Base-by-base conservation (phyloP, 768 basidiomycete species). In the Suillus discolor region DNA sequence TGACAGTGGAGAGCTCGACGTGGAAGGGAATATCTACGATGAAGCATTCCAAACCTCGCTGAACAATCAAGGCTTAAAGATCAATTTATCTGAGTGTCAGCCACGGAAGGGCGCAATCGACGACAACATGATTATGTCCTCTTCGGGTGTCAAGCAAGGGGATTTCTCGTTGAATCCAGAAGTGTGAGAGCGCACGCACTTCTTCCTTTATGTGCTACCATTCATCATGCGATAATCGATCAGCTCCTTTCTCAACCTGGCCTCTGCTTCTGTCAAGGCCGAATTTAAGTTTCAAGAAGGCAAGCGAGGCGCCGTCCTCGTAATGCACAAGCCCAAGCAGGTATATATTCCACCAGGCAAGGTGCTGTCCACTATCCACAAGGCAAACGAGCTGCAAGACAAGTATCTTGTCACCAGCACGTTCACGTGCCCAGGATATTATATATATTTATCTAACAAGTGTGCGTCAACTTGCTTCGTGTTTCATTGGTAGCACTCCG, bases 11-110 rank as follows among this genome's bases (percentile, higher is more conserved):
- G 70, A 71, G 8, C 64, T 80, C 41, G 62, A 65, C 2, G 70
- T 72, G 57, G 69, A 74, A 0, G 79, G 79, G 0, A 80, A 78
- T 64, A 73, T 80, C 57, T 81, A 80, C 36, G 62, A 71, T 2
- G 38, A 63, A 1, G 51, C 66, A 0, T 71, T 69, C 28, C 75
- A 73, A 16, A 16, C 2, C 2, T 67, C 67, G 4, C 62, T 79
- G 1, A 28, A 71, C 49, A 63, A 8, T 0, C 63, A 68, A 4
- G 45, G 31, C 0, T 4, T 63, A 0, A 0, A 20, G 0, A 18
- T 76, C 62, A 23, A 12, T 41, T n/a, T 73, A 25, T 62, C 61
- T 11, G 59, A 72, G n/a, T 36, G 73, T 47, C 71, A 49, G 0
- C 72, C 74, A 2, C 16, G 66, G 8, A 62, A 67, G 1, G 62